Evolutionary conservation across 441 rosid species (phyloP).

Genomic region (Eutrema salsugineum): DNA sequence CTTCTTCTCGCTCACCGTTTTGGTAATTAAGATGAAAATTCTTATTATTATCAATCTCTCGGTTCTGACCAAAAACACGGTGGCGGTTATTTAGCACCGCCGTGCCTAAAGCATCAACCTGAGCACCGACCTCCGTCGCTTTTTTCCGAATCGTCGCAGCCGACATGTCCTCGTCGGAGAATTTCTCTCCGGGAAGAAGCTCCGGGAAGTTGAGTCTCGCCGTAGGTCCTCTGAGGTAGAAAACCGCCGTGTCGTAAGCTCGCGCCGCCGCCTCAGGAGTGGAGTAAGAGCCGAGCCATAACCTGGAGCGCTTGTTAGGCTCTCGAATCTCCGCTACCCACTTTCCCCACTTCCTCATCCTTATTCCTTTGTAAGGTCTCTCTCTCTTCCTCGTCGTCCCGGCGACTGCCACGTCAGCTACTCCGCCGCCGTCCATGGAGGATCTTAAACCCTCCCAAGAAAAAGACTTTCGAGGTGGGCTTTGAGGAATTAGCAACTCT

Average conservation of each 20-base stretch:
- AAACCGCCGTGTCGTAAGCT: conserved; percentile 78
- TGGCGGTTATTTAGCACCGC: conserved; percentile 17
- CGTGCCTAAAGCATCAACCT: conserved; percentile 60
- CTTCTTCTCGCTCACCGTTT: conserved; percentile 6
- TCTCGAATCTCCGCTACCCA: conserved; percentile 86
- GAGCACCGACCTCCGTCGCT: conserved; percentile 79
- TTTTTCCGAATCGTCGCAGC: conserved; percentile 70
- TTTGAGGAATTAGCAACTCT: neutral
- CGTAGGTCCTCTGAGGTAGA: conserved; percentile 70
- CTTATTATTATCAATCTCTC: conserved; percentile 13
- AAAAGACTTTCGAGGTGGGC: neutral
- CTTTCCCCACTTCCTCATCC: conserved; percentile 91
- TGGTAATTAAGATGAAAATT: conserved; percentile 12
- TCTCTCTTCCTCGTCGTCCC: conserved; percentile 33
- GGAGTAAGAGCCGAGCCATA: conserved; percentile 80
- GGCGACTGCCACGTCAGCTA: conserved; percentile 5
- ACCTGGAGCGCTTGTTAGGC: conserved; percentile 67
- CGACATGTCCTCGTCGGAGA: conserved; percentile 42
- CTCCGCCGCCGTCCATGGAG: conserved; percentile 21
- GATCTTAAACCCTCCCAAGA: conserved; percentile 1
- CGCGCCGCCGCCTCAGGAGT: conserved; percentile 74
- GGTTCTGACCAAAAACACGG: conserved; percentile 18
- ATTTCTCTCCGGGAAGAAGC: conserved; percentile 44
- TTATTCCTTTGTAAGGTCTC: conserved; percentile 69
- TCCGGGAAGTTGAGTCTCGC: conserved; percentile 82